Evolutionary conservation across 208 protist genomes (phyloP), one percentile per base, ranked within the genome.

Genomic region (Histomonas meleagridis): DNA sequence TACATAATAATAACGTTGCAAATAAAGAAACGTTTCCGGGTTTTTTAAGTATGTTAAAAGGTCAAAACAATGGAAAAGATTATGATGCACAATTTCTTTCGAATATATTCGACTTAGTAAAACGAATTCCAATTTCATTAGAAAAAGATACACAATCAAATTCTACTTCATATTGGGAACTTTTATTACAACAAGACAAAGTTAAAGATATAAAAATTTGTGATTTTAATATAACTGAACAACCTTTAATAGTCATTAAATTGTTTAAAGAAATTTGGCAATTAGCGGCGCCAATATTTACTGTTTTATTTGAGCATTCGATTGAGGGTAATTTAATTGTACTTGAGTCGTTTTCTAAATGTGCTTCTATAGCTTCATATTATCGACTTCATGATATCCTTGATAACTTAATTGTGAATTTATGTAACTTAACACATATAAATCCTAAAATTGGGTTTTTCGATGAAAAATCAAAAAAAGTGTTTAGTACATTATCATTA

Each of bases 31-130:
- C 48, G 46, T 12, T 28, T 86, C 0, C 23, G 46, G 9, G 76
- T 55, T 1, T 86, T 86, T 86, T 86, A 43, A 38, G 16, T 5
- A 32, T 86, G 40, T 21, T 86, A 4, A 86, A 86, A 86, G 76
- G 76, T 2, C 76, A 86, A 86, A 86, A 86, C 26, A 48, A 48
- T 53, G 76, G 76, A 10, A 46, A 86, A 55, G 76, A 86, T 86
- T 86, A 51, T 55, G 76, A 86, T 40, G 32, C 76, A 18, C 76
- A 86, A 48, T 86, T 86, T 86, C 38, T 86, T 26, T 55, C 76
- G 16, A 38, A 51, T 51, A 86, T 86, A 18, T 86, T 38, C 46
- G 55, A 86, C 18, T 53, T 18, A 14, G 26, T 86, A 32, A 86
- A 86, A 55, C 0, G 76, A 12, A 32, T 26, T 55, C 26, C 23